phyloP scores from a whole-genome alignment of 352 stramenopile species.

The Globisporangium orthogonon region DNA sequence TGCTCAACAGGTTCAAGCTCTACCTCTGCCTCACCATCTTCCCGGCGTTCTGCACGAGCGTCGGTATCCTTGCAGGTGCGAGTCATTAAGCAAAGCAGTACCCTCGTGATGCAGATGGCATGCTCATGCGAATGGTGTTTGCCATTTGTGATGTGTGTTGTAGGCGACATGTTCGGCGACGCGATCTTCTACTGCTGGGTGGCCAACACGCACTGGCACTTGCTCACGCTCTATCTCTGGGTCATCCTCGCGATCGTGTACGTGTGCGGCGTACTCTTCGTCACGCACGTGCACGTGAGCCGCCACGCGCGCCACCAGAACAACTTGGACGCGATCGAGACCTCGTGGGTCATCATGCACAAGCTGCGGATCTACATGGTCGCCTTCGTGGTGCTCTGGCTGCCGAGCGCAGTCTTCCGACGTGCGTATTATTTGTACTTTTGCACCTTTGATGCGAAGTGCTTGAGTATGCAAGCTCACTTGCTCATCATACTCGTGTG shows the following conservation, averaged over 20 bases:
- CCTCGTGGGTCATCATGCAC: conserved; percentile 47
- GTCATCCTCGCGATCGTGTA: conserved; percentile 59
- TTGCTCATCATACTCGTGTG: not conserved
- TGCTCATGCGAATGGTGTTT: too few species aligned
- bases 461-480: too few species aligned
- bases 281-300: conserved; percentile 53
- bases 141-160: not conserved
- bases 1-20: conserved; percentile 51
- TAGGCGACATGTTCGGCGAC: conserved; percentile 21
- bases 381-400: conserved; percentile 63
- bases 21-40: conserved; percentile 47
- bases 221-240: conserved; percentile 60
- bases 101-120: not conserved
- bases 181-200: conserved; percentile 83
- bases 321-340: conserved; percentile 63
- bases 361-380: conserved; percentile 71
- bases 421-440: conserved; percentile 30
- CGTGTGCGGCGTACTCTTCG: conserved; percentile 55
- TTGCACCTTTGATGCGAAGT: too few species aligned
- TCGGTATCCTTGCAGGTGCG: conserved; percentile 29
- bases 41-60: conserved; percentile 29
- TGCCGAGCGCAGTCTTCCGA: conserved; percentile 52
- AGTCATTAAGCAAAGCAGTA: not conserved
- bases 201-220: conserved; percentile 30
- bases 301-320: conserved; percentile 27